Percentiles rank a stretch among this genome's conserved stretches.
phyloP scores from a whole-genome alignment of 495 filamentous ascomycete species.

The Podospora tetraspora region DNA sequence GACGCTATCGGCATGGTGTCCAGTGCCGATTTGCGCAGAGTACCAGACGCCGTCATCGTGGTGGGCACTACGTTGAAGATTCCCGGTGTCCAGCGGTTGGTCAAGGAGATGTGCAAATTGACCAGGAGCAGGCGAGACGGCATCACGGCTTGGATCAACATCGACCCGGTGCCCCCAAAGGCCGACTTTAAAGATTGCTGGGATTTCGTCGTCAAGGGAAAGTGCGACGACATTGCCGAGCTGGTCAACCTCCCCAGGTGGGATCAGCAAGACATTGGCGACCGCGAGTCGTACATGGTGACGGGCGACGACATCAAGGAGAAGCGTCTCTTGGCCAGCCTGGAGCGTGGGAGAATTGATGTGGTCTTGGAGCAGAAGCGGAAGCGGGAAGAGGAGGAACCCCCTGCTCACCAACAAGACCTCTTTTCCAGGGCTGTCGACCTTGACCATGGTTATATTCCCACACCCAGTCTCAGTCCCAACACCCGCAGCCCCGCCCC shows the following conservation, averaged over 20 bases:
- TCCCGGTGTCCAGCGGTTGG: conserved; percentile 81
- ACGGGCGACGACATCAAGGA: conserved; percentile 39
- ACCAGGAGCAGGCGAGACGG: conserved; percentile 77
- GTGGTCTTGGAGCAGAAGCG: conserved; percentile 29
- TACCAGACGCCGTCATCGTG: conserved; percentile 88
- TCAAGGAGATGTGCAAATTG: conserved; percentile 80
- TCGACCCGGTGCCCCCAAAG: conserved; percentile 70
- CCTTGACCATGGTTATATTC: conserved; percentile 43
- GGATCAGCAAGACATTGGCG: conserved; percentile 56
- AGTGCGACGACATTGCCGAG: conserved; percentile 81
- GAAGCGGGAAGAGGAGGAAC: conserved; percentile 22
- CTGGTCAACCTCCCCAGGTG: conserved; percentile 68
- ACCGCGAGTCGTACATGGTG: conserved; percentile 33
- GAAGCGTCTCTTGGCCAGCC: conserved; percentile 23
- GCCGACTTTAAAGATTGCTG: conserved; percentile 87
- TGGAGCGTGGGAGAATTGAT: conserved; percentile 35
- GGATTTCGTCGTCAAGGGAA: conserved; percentile 81
- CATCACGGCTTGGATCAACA: conserved; percentile 92
- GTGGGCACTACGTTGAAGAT: conserved; percentile 95
- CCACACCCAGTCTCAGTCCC: conserved; percentile 60
- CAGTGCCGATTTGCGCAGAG: conserved; percentile 70
- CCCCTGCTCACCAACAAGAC: conserved; percentile 22
- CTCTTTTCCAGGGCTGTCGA: conserved; percentile 18
- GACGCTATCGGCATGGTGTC: conserved; percentile 92
- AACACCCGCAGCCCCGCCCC: conserved; percentile 46